A percentile compares a stretch with the other conserved stretches of the same genome.
Conservation (phyloP, 495 filamentous ascomycete species). For the Parathielavia appendiculata region DNA sequence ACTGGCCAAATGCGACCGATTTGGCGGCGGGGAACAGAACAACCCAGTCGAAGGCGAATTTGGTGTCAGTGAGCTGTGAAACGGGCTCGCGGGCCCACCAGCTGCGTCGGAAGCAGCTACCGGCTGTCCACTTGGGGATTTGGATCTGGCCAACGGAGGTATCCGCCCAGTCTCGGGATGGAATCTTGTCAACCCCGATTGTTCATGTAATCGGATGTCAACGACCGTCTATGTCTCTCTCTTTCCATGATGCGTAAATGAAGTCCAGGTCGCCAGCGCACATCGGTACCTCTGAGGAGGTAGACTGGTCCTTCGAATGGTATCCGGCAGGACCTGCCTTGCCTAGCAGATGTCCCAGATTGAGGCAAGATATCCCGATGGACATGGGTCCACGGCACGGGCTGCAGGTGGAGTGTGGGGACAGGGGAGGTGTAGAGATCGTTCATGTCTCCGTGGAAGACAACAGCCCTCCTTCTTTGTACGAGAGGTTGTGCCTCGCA, state of each 20-base stretch:
- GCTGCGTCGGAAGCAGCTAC: slow-evolving; percentile 9
- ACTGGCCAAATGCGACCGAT: background rate
- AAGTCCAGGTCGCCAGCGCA: too few species aligned
- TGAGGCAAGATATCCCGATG: background rate
- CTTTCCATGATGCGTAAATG: too few species aligned
- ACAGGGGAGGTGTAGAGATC: background rate
- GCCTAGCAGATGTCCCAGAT: background rate
- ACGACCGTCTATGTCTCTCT: too few species aligned
- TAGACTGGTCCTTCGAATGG: background rate
- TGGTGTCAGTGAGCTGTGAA: slow-evolving; percentile 17
- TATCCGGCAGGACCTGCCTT: slow-evolving; percentile 8
- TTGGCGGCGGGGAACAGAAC: background rate
- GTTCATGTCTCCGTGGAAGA: background rate
- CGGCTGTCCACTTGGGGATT: slow-evolving; percentile 14
- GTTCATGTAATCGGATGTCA: too few species aligned
- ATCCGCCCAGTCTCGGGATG: too few species aligned
- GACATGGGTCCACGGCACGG: background rate
- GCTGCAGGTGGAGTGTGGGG: background rate
- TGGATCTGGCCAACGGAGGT: background rate
- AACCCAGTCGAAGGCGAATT: slow-evolving; percentile 10
- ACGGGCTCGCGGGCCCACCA: slow-evolving; percentile 20
- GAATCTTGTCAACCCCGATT: too few species aligned
- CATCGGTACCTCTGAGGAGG: background rate
- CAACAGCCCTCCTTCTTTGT: background rate
- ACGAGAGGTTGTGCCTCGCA: too few species aligned